These are phyloP conservation scores for Chaetomium sp. DNA, from an alignment of 2,329 filamentous ascomycete genomes.

Conservation along the genomic window DNA sequence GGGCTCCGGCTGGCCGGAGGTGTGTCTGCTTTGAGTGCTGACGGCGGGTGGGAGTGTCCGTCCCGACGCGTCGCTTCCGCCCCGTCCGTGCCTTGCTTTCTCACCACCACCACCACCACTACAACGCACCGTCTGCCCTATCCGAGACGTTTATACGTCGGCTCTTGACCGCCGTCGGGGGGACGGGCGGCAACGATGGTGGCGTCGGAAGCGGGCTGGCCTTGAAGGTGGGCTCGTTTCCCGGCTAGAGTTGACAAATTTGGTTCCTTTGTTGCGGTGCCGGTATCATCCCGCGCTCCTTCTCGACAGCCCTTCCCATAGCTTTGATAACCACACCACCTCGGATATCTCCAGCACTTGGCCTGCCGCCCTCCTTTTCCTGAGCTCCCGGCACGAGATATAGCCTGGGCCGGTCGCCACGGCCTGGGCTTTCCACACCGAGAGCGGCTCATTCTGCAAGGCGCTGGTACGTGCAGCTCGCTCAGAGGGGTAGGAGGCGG, in stretches of 20 bases:
- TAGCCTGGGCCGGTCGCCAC: not conserved
- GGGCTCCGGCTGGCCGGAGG: not conserved
- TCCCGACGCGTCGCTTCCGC: slow-evolving; percentile 4
- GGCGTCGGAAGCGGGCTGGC: slow-evolving; percentile 11
- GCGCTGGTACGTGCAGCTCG: not conserved
- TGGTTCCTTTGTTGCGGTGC: not conserved
- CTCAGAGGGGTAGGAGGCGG: not conserved
- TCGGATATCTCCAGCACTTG: not conserved
- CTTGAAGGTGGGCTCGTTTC: not conserved
- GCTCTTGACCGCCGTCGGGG: not conserved
- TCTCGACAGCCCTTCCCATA: not conserved
- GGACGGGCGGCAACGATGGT: not conserved
- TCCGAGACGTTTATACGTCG: not conserved
- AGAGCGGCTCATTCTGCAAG: not conserved
- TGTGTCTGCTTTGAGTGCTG: slow-evolving; percentile 6
- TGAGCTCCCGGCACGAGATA: not conserved
- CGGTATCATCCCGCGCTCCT: not conserved
- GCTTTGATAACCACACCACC: not conserved
- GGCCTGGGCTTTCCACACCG: not conserved
- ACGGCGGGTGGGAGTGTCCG: not conserved
- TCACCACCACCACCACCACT: not conserved
- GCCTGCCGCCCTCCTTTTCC: not conserved
- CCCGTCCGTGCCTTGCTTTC: not conserved
- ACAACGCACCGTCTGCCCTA: not conserved
- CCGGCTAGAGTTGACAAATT: not conserved